These are phyloP conservation scores for Lactarius quietus DNA, from an alignment of 768 basidiomycete species.

Conservation along the genomic window DNA sequence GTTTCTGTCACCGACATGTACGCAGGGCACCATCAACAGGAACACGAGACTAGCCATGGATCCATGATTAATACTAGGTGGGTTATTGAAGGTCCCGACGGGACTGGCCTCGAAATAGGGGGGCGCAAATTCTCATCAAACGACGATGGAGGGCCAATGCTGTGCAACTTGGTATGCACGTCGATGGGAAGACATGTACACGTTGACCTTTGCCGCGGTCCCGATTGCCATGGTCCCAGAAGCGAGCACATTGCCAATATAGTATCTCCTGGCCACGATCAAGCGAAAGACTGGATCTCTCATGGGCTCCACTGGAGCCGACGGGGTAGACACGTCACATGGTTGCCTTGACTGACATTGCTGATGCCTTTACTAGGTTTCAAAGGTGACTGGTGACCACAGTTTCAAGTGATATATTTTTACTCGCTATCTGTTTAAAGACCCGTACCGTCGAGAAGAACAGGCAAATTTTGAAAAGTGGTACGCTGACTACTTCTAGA, in stretches of 20 bases:
- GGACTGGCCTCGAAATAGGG: constrained; percentile 46
- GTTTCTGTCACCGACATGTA: not conserved
- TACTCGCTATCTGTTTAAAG: constrained; percentile 29
- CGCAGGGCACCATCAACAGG: constrained; percentile 52
- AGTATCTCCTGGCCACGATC: constrained; percentile 27
- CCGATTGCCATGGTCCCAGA: constrained; percentile 41
- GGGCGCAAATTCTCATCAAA: constrained; percentile 50
- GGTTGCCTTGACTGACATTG: not conserved
- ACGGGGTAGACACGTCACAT: constrained; percentile 41
- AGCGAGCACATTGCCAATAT: constrained; percentile 43
- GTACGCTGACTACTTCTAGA: constrained; percentile 43
- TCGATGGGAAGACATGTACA: constrained; percentile 55
- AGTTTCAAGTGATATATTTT: not conserved
- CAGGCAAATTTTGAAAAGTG: constrained; percentile 40
- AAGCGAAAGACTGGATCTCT: constrained; percentile 49
- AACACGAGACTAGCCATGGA: constrained; percentile 60
- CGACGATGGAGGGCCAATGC: constrained; percentile 57
- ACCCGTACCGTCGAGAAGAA: constrained; percentile 56
- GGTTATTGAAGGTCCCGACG: constrained; percentile 52
- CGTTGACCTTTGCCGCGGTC: constrained; percentile 50
- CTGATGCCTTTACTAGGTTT: constrained; percentile 39
- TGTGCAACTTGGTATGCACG: constrained; percentile 54
- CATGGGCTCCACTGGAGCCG: constrained; percentile 45
- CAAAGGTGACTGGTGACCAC: constrained; percentile 39
- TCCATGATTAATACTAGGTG: constrained; percentile 57